Evolutionary conservation across 2,329 filamentous ascomycete species (phyloP).

Genomic region (Clathrospora elynae): DNA sequence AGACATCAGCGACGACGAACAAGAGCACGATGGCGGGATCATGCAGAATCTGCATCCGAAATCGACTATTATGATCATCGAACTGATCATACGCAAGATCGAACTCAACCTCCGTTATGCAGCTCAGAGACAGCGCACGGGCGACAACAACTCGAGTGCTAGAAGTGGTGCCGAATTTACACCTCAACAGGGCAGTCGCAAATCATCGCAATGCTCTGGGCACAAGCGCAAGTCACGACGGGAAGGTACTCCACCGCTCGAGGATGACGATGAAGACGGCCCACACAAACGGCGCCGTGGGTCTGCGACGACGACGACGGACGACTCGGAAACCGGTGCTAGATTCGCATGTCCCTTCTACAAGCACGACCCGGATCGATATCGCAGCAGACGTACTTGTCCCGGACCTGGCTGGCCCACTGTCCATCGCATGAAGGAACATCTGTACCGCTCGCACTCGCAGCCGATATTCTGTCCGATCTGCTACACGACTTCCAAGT

Average conservation of each 20-base stretch:
- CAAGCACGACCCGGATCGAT: slow-evolving; percentile 48
- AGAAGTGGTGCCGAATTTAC: neutral
- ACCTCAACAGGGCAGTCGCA: slow-evolving; percentile 18
- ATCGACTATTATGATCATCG: slow-evolving; percentile 32
- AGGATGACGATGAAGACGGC: slow-evolving; percentile 31
- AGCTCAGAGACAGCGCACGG: slow-evolving; percentile 32
- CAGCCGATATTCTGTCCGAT: slow-evolving; percentile 48
- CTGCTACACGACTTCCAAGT: slow-evolving; percentile 47
- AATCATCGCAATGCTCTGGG: slow-evolving; percentile 20
- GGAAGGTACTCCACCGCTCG: slow-evolving; percentile 25
- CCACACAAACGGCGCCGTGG: slow-evolving; percentile 34
- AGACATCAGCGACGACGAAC: slow-evolving; percentile 34
- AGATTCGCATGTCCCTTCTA: slow-evolving; percentile 51
- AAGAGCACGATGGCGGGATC: slow-evolving; percentile 6
- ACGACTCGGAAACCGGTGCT: slow-evolving; percentile 32
- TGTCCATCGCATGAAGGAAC: slow-evolving; percentile 52
- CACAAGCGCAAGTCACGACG: slow-evolving; percentile 32
- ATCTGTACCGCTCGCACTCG: slow-evolving; percentile 49
- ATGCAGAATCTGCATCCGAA: slow-evolving; percentile 14
- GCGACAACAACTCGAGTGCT: slow-evolving; percentile 13
- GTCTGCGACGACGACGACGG: slow-evolving; percentile 29
- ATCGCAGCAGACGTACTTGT: slow-evolving; percentile 45
- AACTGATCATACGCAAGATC: slow-evolving; percentile 37
- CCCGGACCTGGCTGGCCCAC: slow-evolving; percentile 48
- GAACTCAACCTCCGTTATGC: slow-evolving; percentile 34